Evolutionary conservation across 176 grass and related monocot species (phyloP), one percentile per base, ranked within the genome.

Genomic region (Eragrostis curvula): DNA sequence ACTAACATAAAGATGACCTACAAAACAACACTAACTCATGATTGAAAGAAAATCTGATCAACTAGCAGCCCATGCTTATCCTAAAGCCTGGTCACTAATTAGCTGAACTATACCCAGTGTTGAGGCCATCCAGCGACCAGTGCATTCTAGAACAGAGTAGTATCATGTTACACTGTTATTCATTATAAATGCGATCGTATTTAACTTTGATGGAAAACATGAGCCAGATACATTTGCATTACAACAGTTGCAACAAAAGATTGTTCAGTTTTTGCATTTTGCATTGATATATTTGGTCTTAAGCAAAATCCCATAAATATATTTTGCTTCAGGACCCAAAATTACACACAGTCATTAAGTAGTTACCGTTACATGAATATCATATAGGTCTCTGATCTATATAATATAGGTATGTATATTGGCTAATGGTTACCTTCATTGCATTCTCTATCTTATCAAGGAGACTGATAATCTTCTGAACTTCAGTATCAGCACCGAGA

Each of bases 381-480:
- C 17, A 64, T 70, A 44, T 6, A 75, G 24, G 50, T 40, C 29
- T 70, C 32, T 63, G 28, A 83, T 86, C 43, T 78, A 75, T 39
- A 84, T 70, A 82, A 12, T 50, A 83, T 80, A 70, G 69, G 77
- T 42, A 46, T 66, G 68, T 48, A 59, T 50, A 12, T 20, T 78
- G 53, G n/a, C n/a, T n/a, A n/a, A n/a, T n/a, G n/a, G 59, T 75
- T 98, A 98, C 92, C 90, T 86, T 98, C 81, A 93, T 83, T 62
- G 88, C 91, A 86, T 70, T 87, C 45, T 95, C 90, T 82, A 98
- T 70, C 86, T 89, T 98, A 81, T 95, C 95, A 76, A 98, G 86
- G 75, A 98, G 85, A 86, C 47, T 75, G 53, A 76, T 85, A 59
- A 98, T 95, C 83, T 93, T 98, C 78, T 83, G 75, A 81, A 89